Evolutionary conservation across 169 alveolate genomes (phyloP).

Genomic region (Cryptosporidium parvum): DNA sequence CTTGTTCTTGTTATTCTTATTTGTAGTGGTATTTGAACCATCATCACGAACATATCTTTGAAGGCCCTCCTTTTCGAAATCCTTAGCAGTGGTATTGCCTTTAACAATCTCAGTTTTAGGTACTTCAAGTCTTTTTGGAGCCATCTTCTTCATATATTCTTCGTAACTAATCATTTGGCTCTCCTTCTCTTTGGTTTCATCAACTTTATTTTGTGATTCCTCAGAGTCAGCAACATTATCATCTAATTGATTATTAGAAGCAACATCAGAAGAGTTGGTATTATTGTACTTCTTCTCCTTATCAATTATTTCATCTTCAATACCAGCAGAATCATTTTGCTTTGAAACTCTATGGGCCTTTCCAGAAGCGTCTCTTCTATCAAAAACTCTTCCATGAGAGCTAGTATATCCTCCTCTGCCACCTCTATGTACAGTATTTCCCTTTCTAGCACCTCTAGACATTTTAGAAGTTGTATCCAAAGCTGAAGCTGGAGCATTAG

Average conservation of each 20-base stretch:
- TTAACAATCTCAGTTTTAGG: not conserved
- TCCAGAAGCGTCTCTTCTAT: constrained; percentile 73
- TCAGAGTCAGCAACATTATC: constrained; percentile 5
- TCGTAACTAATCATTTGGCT: constrained; percentile 48
- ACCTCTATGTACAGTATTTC: constrained; percentile 66
- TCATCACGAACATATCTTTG: constrained; percentile 45
- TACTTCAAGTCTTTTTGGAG: constrained; percentile 25
- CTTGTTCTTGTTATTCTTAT: constrained; percentile 22
- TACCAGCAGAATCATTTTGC: not conserved
- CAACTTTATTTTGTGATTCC: not conserved
- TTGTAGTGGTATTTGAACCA: not conserved
- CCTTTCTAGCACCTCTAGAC: constrained; percentile 29
- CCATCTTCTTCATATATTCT: constrained; percentile 57
- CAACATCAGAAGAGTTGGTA: not conserved
- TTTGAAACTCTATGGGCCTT: constrained; percentile 54
- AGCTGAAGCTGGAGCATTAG: not conserved
- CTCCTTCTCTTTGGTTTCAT: not conserved
- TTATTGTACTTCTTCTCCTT: constrained; percentile 1
- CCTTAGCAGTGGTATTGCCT: constrained; percentile 57
- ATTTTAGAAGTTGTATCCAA: not conserved
- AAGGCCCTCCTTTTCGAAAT: constrained; percentile 57
- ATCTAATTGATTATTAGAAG: not conserved
- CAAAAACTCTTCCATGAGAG: constrained; percentile 63
- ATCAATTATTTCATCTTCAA: not conserved
- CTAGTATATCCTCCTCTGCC: constrained; percentile 62